Percentiles rank a stretch among this genome's conserved stretches.
Conservation (phyloP, 352 stramenopile genomes). For the Thalassiosira delicatula region DNA sequence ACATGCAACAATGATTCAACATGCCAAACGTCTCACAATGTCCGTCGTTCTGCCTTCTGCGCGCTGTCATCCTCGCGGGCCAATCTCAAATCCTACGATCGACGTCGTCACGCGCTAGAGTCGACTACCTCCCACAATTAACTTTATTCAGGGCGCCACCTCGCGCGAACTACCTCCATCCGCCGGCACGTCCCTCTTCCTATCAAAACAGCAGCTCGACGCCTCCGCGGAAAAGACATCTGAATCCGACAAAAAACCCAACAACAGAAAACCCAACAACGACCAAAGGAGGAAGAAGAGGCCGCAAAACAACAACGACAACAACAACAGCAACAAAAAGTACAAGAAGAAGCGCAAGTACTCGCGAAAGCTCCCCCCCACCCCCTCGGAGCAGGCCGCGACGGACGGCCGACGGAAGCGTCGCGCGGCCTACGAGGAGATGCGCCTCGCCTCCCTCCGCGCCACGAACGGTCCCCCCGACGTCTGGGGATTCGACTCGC, state of each 20-base stretch:
- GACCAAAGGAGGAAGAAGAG: not conserved
- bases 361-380: constrained; percentile 47
- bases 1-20: no score
- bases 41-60: no score
- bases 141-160: no score
- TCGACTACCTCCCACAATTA: no score
- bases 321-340: constrained; percentile 1
- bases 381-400: constrained; percentile 50
- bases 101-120: no score
- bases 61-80: no score
- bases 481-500: constrained; percentile 82
- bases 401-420: constrained; percentile 42
- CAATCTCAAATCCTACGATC: no score
- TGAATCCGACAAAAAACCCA: not conserved
- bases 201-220: no score
- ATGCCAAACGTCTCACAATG: no score
- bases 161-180: no score
- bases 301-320: constrained; percentile 11
- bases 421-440: constrained; percentile 72
- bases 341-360: constrained; percentile 27
- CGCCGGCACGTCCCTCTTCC: no score
- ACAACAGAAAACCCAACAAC: not conserved
- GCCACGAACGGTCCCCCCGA: constrained; percentile 54
- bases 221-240: no score
- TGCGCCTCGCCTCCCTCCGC: constrained; percentile 52